Conservation (phyloP, 257 asterid species). For the Forsythia viridissima region DNA sequence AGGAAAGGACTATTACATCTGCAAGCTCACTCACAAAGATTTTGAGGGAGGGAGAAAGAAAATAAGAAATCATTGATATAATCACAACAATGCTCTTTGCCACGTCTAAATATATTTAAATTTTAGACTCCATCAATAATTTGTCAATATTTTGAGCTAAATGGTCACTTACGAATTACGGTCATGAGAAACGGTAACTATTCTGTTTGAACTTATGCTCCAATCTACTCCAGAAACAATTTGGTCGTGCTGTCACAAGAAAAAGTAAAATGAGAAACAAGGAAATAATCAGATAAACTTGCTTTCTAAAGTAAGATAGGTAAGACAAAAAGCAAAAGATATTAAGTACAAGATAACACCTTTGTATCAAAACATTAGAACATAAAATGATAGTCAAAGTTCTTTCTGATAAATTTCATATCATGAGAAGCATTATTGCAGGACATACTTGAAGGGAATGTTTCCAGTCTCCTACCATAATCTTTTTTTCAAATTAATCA, state of each 20-base stretch:
- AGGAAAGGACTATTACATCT: constrained; percentile 20
- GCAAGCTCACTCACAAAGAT: constrained; percentile 7
- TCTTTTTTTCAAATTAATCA: background rate
- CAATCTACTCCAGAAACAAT: constrained; percentile 97
- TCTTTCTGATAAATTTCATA: background rate
- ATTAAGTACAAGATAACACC: background rate
- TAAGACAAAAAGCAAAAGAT: constrained; percentile 6
- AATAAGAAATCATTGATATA: background rate
- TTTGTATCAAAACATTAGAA: constrained; percentile 7
- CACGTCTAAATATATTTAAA: background rate
- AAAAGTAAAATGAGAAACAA: constrained; percentile 28
- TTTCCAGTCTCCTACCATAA: background rate
- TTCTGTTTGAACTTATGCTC: constrained; percentile 75
- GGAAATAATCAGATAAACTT: constrained; percentile 1
- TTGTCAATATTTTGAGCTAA: constrained; percentile 14
- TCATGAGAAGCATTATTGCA: background rate
- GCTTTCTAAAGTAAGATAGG: constrained; percentile 4
- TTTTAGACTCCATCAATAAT: background rate
- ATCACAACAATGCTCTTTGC: background rate
- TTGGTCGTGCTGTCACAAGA: constrained; percentile 89
- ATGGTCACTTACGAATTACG: constrained; percentile 88
- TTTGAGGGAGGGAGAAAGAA: constrained; percentile 12
- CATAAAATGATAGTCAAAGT: background rate
- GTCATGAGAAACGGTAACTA: constrained; percentile 97
- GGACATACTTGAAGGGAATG: background rate